Evolutionary conservation across 2,329 filamentous ascomycete species (phyloP).

Genomic region (Huntiella omanensis): DNA sequence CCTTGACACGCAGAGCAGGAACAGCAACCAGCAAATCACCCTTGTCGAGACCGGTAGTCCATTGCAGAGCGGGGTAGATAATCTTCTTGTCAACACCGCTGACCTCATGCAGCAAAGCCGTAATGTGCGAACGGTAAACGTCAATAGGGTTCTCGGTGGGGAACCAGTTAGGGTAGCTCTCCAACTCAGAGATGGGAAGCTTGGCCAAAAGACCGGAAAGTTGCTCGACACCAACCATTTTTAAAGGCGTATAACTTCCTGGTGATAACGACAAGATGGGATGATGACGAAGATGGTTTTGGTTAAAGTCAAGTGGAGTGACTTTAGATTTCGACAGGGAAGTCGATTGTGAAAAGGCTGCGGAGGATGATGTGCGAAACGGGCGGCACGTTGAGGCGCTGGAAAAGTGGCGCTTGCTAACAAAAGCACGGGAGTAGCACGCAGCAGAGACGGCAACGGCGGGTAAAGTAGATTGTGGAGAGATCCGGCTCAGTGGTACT

Average conservation of each 20-base stretch:
- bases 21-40: constrained; percentile 65
- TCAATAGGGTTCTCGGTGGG: constrained; percentile 60
- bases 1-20: constrained; percentile 62
- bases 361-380: too few species aligned
- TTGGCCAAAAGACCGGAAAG: constrained; percentile 16
- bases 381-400: too few species aligned
- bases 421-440: not conserved
- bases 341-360: too few species aligned
- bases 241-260: not conserved
- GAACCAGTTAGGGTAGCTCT: constrained; percentile 36
- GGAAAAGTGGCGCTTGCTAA: too few species aligned
- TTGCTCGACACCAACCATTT: constrained; percentile 10
- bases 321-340: too few species aligned
- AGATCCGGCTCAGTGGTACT: too few species aligned
- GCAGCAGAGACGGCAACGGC: not conserved
- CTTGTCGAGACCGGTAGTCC: constrained; percentile 64
- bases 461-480: too few species aligned
- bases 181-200: constrained; percentile 19
- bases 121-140: constrained; percentile 61
- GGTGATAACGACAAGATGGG: not conserved
- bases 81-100: constrained; percentile 52
- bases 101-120: constrained; percentile 45
- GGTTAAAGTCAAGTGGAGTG: too few species aligned
- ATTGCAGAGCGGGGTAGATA: constrained; percentile 58
- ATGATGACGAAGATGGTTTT: constrained; percentile 1